Conservation (phyloP, 345 rosid genomes). For the Sisymbrium irio region DNA sequence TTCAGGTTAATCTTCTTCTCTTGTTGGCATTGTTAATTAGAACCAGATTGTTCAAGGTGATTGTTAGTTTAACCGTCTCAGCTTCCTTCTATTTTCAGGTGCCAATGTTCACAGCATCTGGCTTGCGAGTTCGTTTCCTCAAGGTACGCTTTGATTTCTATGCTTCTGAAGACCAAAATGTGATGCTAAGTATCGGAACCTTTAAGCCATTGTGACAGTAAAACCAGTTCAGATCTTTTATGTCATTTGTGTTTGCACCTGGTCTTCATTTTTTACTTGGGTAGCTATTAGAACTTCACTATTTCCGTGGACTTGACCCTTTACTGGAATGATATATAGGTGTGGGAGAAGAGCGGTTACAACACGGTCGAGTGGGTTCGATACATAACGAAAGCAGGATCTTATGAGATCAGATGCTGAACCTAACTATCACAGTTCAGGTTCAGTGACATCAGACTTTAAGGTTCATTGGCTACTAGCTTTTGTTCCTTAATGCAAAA, state of each 20-base stretch:
- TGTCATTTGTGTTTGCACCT: background rate
- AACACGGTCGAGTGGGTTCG: slow-evolving; percentile 99
- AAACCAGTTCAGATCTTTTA: background rate
- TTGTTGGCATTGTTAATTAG: background rate
- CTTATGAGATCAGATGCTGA: slow-evolving; percentile 95
- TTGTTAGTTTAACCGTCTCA: background rate
- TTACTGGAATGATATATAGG: slow-evolving; percentile 44
- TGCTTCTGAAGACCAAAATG: background rate
- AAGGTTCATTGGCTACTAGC: slow-evolving; percentile 18
- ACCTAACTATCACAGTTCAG: slow-evolving; percentile 8
- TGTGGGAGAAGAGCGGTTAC: slow-evolving; percentile 99
- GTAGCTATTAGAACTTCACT: background rate
- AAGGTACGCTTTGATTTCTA: slow-evolving; percentile 48
- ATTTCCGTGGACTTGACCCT: background rate
- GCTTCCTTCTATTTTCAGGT: slow-evolving; percentile 50
- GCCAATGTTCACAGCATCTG: slow-evolving; percentile 99
- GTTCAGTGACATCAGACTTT: slow-evolving; percentile 14
- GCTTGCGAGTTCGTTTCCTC: slow-evolving; percentile 93
- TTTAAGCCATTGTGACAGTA: background rate
- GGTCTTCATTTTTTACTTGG: background rate
- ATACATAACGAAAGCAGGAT: slow-evolving; percentile 94
- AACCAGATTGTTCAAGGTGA: background rate
- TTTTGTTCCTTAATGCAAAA: slow-evolving; percentile 5
- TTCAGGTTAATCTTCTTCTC: slow-evolving; percentile 59
- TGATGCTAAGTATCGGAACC: background rate